Evolutionary conservation across 2,329 filamentous ascomycete genomes (phyloP), one percentile per base, ranked within the genome.

Genomic region (Stagonosporopsis tanaceti): DNA sequence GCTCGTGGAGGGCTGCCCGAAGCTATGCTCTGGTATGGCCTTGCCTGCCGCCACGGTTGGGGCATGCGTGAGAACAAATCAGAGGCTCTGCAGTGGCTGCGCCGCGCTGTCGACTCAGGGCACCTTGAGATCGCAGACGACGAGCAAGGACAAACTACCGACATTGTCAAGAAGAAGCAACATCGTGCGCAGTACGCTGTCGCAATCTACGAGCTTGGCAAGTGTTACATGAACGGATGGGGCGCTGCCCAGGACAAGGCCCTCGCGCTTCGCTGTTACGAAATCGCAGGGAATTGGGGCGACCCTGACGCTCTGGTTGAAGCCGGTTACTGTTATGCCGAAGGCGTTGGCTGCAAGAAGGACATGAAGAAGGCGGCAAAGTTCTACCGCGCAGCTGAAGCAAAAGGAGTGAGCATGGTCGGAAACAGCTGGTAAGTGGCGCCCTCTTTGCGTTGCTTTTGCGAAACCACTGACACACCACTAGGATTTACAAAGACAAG

Each of bases 201-300:
- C 41, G 95, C 93, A 68, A 93, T 98, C 51, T 99, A 99, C 68
- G 95, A 99, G 78, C 83, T 99, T 24, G 95, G 95, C 3, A 93
- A 97, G 25, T 96, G 92, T 73, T 94, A 98, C 73, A 93, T 97
- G 87, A 97, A 99, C 68, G 95, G 95, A 5, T 99, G 95, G 95
- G 95, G 95, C 15, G 96, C 96, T 37, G 88, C 94, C 66, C 93
- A 96, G 77, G 95, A 99, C 73, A 96, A 95, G 75, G 79, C 85
- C 5, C 84, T 98, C 57, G 95, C 93, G 0, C 78, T 99, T 69
- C 86, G 93, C 50, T 99, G 95, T 74, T 99, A 97, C 73, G 95
- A 99, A 76, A 97, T 98, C 67, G 95, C 95, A 39, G 94, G 92
- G 50, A 90, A 86, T 63, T 99, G 95, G 95, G 95, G 95, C 32